Percentiles rank a stretch among this genome's conserved stretches.
Evolutionary conservation across 441 rosid species (phyloP).

Genomic region (Jatropha multifida): DNA sequence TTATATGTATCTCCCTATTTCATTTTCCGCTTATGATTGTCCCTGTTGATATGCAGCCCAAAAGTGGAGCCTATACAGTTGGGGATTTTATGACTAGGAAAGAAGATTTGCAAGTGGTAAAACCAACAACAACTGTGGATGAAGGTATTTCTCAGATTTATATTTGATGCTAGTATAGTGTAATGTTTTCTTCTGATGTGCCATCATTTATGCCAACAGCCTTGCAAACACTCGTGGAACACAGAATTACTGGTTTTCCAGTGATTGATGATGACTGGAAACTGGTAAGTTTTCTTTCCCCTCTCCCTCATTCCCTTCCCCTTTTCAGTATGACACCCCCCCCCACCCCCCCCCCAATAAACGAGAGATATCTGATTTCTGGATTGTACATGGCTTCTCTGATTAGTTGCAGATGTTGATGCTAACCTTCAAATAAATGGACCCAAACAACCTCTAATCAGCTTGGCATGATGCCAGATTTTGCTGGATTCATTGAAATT

Average conservation of each 20-base stretch:
- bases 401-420: background rate
- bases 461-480: background rate
- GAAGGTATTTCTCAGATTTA: conserved; percentile 49
- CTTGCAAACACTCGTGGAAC: conserved; percentile 66
- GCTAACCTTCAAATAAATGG: background rate
- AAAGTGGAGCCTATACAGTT: conserved; percentile 68
- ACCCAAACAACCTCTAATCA: background rate
- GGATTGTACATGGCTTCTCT: background rate
- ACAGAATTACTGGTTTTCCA: conserved; percentile 89
- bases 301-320: background rate
- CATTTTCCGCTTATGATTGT: background rate
- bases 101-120: conserved; percentile 70
- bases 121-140: conserved; percentile 78
- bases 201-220: conserved; percentile 40
- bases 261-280: conserved; percentile 85
- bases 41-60: conserved; percentile 48
- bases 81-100: conserved; percentile 88
- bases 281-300: conserved; percentile 45
- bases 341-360: background rate
- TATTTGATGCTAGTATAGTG: conserved; percentile 3
- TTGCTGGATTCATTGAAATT: background rate
- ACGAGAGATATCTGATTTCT: background rate
- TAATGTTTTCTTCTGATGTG: background rate
- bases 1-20: background rate
- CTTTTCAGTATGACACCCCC: background rate